A percentile compares a stretch with the other conserved stretches of the same genome.
Evolutionary conservation across 2,329 filamentous ascomycete species (phyloP).

Genomic region (Orbilia javanica): DNA sequence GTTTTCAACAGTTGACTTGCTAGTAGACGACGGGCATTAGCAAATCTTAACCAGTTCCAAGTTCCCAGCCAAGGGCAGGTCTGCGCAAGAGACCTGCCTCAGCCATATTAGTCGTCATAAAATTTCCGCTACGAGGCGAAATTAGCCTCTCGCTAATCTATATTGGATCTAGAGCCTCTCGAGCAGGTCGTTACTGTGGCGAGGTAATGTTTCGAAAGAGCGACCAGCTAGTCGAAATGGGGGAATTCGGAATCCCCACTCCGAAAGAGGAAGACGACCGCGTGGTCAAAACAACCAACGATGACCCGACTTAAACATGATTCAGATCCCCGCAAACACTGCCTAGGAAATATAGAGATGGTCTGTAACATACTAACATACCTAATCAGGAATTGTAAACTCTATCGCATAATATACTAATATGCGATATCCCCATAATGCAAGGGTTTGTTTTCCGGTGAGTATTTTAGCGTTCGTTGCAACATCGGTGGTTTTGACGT

Average conservation of each 20-base stretch:
- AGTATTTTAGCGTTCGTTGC: not conserved
- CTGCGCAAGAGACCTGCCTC: conserved; percentile 4
- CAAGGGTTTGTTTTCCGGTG: not conserved
- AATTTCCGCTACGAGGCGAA: conserved; percentile 3
- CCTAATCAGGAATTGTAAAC: not conserved
- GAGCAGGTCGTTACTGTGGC: not conserved
- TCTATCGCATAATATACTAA: not conserved
- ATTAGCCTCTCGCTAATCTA: conserved; percentile 20
- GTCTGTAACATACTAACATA: conserved; percentile 1
- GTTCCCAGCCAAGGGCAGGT: not conserved
- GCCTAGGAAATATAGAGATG: not conserved
- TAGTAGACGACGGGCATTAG: conserved; percentile 7
- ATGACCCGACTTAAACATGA: not conserved
- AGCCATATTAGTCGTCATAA: conserved; percentile 5
- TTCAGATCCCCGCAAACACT: not conserved
- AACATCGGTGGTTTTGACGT: no score
- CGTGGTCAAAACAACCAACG: not conserved
- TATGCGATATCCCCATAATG: not conserved
- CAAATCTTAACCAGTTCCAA: not conserved
- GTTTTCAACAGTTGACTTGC: not conserved
- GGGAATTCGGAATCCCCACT: conserved; percentile 4
- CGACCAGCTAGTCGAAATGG: not conserved
- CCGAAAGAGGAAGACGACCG: not conserved
- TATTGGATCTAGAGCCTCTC: conserved; percentile 1
- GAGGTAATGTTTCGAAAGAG: not conserved